Base-by-base conservation (phyloP, 371 early-diverging fungal species). In the Actinomucor elegans region DNA sequence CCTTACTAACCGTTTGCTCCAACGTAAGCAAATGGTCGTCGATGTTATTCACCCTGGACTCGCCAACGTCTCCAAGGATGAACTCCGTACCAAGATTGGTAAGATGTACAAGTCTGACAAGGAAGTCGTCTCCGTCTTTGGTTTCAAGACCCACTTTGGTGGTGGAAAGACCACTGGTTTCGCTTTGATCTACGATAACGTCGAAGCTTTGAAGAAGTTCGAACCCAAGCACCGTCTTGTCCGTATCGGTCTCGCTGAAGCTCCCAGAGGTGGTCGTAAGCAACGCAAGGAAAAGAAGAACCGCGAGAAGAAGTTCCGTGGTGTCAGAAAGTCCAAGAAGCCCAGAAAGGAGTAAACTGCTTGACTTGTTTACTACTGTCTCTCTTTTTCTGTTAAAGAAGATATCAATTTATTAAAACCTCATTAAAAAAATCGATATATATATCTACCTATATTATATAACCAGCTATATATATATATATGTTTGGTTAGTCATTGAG, bases 241-340 rank as follows among this genome's bases (percentile, higher is more conserved):
- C 54, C 81, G 94, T 57, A 87, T 92, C 69, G 94, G 93, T 63
- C 75, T 89, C 59, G 87, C 80, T 67, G 91, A 87, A 75, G 68
- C 76, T 63, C 74, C 77, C 71, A 89, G 86, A 78, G 82, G 86
- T 62, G 87, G 92, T 61, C 94, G 99, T 77, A 98, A 97, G 90
- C 97, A 96, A 83, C 92, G 94, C 75, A 98, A 95, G 91, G 97
- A 97, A 84, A 88, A 91, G 81, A 97, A 98, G 94, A 98, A 97
- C 96, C 90, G 99, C 73, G 81, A 86, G 79, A 97, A 97, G 95
- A 98, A 96, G 90, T 82, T 94, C 89, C 89, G 95, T 61, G 98
- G 98, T 77, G 93, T 93, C 78, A 90, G 88, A 82, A 98, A 97
- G 92, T 81, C 88, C 75, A 95, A 94, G 89, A 89, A 85, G 62